Conservation (phyloP, 2,329 filamentous ascomycete species). For the Fusarium verticillioides region DNA sequence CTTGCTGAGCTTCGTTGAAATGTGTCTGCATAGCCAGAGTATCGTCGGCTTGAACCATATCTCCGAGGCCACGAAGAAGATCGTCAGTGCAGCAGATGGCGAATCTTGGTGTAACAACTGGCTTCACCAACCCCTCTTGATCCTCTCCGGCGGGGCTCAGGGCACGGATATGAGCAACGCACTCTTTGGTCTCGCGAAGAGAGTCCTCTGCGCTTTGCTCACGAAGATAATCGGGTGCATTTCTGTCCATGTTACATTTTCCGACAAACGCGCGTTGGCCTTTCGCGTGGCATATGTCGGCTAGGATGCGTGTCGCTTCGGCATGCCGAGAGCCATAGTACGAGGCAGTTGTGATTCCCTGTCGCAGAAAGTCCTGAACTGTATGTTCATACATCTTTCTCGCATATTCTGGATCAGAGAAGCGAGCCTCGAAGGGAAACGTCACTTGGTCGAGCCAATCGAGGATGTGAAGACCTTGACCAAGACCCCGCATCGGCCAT, state of each 20-base stretch:
- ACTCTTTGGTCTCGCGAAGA: slow-evolving; percentile 6
- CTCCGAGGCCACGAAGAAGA: slow-evolving; percentile 9
- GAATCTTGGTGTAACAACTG: slow-evolving; percentile 17
- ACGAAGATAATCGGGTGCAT: slow-evolving; percentile 9
- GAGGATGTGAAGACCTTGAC: slow-evolving; percentile 64
- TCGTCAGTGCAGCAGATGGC: slow-evolving; percentile 21
- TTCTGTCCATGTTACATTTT: slow-evolving; percentile 22
- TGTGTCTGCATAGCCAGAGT: slow-evolving; percentile 16
- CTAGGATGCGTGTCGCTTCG: slow-evolving; percentile 12
- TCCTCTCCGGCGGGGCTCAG: accelerated
- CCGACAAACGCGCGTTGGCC: slow-evolving; percentile 22
- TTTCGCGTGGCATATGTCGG: not conserved
- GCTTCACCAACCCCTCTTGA: not conserved
- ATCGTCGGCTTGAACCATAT: slow-evolving; percentile 4
- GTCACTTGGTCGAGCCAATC: slow-evolving; percentile 74
- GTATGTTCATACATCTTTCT: slow-evolving; percentile 10
- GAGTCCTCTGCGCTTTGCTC: slow-evolving; percentile 1
- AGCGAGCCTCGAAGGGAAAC: slow-evolving; percentile 54
- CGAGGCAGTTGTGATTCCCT: slow-evolving; percentile 19
- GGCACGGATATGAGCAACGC: slow-evolving; percentile 3
- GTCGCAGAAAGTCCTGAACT: slow-evolving; percentile 5
- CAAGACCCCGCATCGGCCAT: slow-evolving; percentile 60
- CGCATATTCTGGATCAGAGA: slow-evolving; percentile 6
- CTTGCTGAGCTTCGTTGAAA: slow-evolving; percentile 25
- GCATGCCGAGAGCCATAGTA: slow-evolving; percentile 21